phyloP scores from a whole-genome alignment of 371 early-diverging fungal species.

The Mucor saturninus region DNA sequence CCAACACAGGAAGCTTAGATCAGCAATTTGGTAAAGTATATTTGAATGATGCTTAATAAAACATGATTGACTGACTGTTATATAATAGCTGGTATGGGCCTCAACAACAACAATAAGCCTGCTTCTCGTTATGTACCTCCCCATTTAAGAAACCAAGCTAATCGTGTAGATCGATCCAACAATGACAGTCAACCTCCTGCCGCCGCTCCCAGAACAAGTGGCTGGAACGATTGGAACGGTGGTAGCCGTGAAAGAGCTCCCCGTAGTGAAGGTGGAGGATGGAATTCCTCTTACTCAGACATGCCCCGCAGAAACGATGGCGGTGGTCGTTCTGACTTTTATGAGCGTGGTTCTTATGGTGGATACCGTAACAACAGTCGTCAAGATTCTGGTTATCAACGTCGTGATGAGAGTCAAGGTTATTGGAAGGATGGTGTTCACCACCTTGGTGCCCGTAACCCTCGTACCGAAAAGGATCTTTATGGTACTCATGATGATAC shows the following conservation, averaged over 20 bases:
- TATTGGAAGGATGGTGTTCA: conserved; percentile 77
- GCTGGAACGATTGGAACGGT: conserved; percentile 35
- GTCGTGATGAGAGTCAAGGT: conserved; percentile 62
- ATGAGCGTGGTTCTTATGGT: conserved; percentile 46
- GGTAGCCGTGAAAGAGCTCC: conserved; percentile 21
- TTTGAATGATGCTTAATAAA: too few relatives aligned
- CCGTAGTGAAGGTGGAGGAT: conserved; percentile 35
- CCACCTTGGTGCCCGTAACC: conserved; percentile 70
- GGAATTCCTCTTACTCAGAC: conserved; percentile 60
- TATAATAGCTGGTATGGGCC: conserved; percentile 67
- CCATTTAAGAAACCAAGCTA: conserved; percentile 50
- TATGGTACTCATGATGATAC: conserved; percentile 74
- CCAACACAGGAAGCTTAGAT: conserved; percentile 64
- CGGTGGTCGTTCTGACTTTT: conserved; percentile 36
- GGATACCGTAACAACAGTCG: conserved; percentile 45
- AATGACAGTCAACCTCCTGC: conserved; percentile 5
- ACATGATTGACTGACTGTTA: not conserved
- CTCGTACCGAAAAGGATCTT: conserved; percentile 77
- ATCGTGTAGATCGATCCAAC: conserved; percentile 19
- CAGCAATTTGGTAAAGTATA: conserved; percentile 63
- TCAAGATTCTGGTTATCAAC: conserved; percentile 48
- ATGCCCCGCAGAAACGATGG: conserved; percentile 34
- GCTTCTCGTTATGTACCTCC: conserved; percentile 53
- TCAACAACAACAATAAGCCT: conserved; percentile 46
- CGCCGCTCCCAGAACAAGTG: conserved; percentile 22